Conservation (phyloP, 108 stramenopile genomes). For the Pseudonitzschia pungens region DNA sequence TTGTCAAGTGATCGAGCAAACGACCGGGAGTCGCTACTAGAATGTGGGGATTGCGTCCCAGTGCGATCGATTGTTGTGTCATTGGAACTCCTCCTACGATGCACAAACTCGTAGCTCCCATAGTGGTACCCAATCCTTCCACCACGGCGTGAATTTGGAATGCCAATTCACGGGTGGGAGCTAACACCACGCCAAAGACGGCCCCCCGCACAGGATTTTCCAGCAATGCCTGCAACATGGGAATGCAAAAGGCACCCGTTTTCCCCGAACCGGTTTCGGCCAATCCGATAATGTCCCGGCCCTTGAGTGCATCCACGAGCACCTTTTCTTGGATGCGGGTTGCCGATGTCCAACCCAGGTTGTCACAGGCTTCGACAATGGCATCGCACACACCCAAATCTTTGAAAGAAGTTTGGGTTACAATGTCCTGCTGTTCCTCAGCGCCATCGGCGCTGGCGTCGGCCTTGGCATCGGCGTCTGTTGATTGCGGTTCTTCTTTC, state of each 20-base stretch:
- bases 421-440: slow-evolving; percentile 50
- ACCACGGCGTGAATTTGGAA: slow-evolving; percentile 98
- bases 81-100: slow-evolving; percentile 98
- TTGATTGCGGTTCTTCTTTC: neutral
- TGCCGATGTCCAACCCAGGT: slow-evolving; percentile 91
- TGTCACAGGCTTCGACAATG: slow-evolving; percentile 76
- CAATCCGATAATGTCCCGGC: slow-evolving; percentile 89
- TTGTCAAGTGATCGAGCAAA: slow-evolving; percentile 95
- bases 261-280: slow-evolving; percentile 93
- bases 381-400: slow-evolving; percentile 82
- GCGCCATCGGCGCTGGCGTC: slow-evolving; percentile 1
- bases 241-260: slow-evolving; percentile 94
- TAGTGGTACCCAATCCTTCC: slow-evolving; percentile 86
- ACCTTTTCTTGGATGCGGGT: slow-evolving; percentile 92
- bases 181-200: slow-evolving; percentile 90
- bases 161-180: slow-evolving; percentile 98
- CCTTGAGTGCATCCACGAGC: slow-evolving; percentile 85
- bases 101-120: slow-evolving; percentile 91
- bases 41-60: slow-evolving; percentile 96
- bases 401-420: slow-evolving; percentile 76
- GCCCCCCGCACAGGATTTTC: slow-evolving; percentile 68
- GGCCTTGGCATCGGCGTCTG: neutral
- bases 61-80: slow-evolving; percentile 91
- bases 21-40: slow-evolving; percentile 98
- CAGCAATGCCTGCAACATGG: slow-evolving; percentile 89